phyloP scores from a whole-genome alignment of 2,329 filamentous ascomycete genomes.

The Scedosporium dehoogii region DNA sequence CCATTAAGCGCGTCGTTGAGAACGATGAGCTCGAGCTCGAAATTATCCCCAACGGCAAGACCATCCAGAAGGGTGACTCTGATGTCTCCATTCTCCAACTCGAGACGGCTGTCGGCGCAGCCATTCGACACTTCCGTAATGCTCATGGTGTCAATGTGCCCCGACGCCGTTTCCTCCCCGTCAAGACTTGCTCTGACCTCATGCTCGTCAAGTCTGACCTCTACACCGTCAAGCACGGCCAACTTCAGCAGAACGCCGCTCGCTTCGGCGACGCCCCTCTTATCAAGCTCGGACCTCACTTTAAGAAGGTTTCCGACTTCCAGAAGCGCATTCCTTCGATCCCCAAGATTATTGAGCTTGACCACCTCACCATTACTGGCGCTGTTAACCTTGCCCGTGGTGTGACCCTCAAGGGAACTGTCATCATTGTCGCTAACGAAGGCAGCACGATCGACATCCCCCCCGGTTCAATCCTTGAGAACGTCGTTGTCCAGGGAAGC shows the following conservation, averaged over 20 bases:
- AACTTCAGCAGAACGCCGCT: conserved; percentile 92
- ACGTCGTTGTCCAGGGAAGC: conserved; percentile 97
- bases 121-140: conserved; percentile 97
- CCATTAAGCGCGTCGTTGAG: conserved; percentile 97
- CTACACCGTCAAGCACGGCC: conserved; percentile 97
- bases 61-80: conserved; percentile 99
- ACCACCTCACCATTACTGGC: conserved; percentile 95
- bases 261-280: conserved; percentile 93
- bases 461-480: conserved; percentile 93
- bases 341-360: conserved; percentile 82
- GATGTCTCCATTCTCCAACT: conserved; percentile 97
- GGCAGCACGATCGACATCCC: conserved; percentile 97
- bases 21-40: conserved; percentile 98
- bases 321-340: conserved; percentile 80
- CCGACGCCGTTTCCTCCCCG: conserved; percentile 92
- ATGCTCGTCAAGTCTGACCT: conserved; percentile 99
- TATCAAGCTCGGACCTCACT: conserved; percentile 97
- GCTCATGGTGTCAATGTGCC: conserved; percentile 98
- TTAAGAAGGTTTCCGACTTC: conserved; percentile 99
- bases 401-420: conserved; percentile 93
- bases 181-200: conserved; percentile 99
- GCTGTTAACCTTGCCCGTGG: conserved; percentile 94
- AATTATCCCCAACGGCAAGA: conserved; percentile 99
- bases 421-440: conserved; percentile 97
- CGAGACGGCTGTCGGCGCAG: conserved; percentile 95